Evolutionary conservation across 139 green algal species (phyloP).

Genomic region (Picochlorum sp.): DNA sequence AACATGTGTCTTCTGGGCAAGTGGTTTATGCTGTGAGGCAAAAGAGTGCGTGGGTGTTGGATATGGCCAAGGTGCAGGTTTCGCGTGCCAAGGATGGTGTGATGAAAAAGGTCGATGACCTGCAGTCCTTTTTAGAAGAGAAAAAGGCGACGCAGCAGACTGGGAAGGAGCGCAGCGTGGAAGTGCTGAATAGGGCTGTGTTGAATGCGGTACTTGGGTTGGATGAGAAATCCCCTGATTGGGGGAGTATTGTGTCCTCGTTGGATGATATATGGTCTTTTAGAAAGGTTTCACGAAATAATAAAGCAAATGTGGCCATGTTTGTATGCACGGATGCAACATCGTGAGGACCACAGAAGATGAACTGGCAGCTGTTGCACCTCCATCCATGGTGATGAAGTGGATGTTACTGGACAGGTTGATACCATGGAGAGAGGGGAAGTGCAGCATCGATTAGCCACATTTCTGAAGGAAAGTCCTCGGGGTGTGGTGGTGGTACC

Average conservation of each 20-base stretch:
- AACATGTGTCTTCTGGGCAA: too few relatives aligned
- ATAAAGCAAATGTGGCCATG: conserved; percentile 3
- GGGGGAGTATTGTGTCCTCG: neutral
- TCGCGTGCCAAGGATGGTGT: too few relatives aligned
- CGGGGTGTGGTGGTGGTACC: conserved; percentile 16
- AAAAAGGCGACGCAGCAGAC: too few relatives aligned
- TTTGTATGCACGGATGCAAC: conserved; percentile 8
- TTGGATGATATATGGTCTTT: neutral
- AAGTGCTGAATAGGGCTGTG: too few relatives aligned
- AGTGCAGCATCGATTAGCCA: conserved; percentile 10
- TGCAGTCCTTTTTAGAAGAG: too few relatives aligned
- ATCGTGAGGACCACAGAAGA: neutral
- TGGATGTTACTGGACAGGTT: conserved; percentile 5
- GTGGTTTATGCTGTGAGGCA: too few relatives aligned
- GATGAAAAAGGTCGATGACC: too few relatives aligned
- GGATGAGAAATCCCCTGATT: too few relatives aligned
- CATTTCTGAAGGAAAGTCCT: conserved; percentile 8
- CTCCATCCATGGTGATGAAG: conserved; percentile 4
- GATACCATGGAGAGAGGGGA: neutral
- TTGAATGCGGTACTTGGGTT: too few relatives aligned
- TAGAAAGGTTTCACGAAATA: neutral
- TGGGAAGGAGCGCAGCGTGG: too few relatives aligned
- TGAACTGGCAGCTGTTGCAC: conserved; percentile 3
- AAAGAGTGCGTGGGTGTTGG: too few relatives aligned
- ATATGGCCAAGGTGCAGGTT: too few relatives aligned